Evolutionary conservation across 495 filamentous ascomycete genomes (phyloP).

Genomic region (Gamarada debralockiae): DNA sequence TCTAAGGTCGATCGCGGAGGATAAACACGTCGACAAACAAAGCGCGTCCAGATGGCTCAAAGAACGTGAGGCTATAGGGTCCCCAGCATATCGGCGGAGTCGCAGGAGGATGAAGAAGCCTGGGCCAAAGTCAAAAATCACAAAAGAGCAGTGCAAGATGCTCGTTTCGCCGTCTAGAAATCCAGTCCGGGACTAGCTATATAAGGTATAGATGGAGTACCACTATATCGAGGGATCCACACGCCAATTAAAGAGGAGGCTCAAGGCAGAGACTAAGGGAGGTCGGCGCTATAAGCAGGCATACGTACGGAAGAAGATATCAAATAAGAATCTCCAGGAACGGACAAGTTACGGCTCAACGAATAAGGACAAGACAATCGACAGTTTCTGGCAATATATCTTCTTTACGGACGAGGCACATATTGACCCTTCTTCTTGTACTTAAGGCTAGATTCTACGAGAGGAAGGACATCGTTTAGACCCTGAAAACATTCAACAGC

Average conservation of each 20-base stretch:
- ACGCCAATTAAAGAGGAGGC: neutral
- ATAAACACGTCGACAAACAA: no score
- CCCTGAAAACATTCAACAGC: constrained; percentile 7
- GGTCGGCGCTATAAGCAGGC: constrained; percentile 2
- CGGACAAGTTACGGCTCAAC: neutral
- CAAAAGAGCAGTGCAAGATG: neutral
- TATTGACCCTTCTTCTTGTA: constrained; percentile 9
- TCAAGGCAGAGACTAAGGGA: neutral
- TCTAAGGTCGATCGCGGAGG: neutral
- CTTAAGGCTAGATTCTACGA: constrained; percentile 6
- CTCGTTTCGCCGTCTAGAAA: no score
- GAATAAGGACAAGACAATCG: neutral
- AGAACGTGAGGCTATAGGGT: neutral
- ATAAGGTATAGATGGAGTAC: constrained; percentile 15
- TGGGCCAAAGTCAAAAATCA: neutral
- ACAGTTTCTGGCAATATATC: constrained; percentile 4
- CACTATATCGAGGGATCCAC: neutral
- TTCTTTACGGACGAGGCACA: constrained; percentile 8
- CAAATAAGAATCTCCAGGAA: neutral
- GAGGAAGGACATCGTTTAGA: neutral
- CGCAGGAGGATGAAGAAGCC: neutral
- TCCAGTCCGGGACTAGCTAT: neutral
- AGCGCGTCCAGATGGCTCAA: neutral
- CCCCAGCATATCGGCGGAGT: neutral
- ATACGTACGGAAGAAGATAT: constrained; percentile 4